These are phyloP conservation scores for Trichoderma sp. DNA, from an alignment of 2,329 filamentous ascomycete species.

Conservation along the genomic window DNA sequence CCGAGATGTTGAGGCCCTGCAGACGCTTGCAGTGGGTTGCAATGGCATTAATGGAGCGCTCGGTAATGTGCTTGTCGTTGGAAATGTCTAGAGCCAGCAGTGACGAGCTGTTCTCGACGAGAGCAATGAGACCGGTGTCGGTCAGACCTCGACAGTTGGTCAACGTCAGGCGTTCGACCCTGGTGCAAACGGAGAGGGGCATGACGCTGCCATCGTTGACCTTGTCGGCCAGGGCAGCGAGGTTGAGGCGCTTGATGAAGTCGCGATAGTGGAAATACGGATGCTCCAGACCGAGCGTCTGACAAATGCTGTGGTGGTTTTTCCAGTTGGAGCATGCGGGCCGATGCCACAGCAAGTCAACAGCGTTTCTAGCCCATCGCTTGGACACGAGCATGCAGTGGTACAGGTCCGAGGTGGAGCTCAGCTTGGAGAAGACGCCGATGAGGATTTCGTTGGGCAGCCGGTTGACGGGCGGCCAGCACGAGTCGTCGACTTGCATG, in stretches of 20 bases:
- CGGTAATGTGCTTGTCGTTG: slow-evolving; percentile 77
- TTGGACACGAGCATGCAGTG: slow-evolving; percentile 93
- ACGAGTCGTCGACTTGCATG: slow-evolving; percentile 66
- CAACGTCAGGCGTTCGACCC: slow-evolving; percentile 87
- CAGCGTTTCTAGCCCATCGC: slow-evolving; percentile 87
- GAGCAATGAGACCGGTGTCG: slow-evolving; percentile 74
- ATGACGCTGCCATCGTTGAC: slow-evolving; percentile 88
- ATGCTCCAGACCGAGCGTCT: slow-evolving; percentile 67
- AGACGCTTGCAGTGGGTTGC: slow-evolving; percentile 79
- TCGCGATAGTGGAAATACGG: slow-evolving; percentile 87
- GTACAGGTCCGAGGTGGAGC: slow-evolving; percentile 70
- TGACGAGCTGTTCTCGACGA: slow-evolving; percentile 75
- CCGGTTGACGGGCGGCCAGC: slow-evolving; percentile 74
- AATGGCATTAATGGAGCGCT: slow-evolving; percentile 72
- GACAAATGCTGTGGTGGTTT: slow-evolving; percentile 77
- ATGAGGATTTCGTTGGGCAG: slow-evolving; percentile 95
- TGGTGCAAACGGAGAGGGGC: slow-evolving; percentile 79
- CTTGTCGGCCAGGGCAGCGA: slow-evolving; percentile 70
- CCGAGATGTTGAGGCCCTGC: slow-evolving; percentile 90
- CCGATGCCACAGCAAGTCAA: slow-evolving; percentile 91
- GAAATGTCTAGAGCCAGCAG: slow-evolving; percentile 90
- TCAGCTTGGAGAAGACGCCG: slow-evolving; percentile 82
- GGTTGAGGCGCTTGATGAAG: slow-evolving; percentile 87
- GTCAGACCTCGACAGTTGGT: slow-evolving; percentile 85
- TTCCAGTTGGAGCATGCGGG: slow-evolving; percentile 85